These are phyloP conservation scores for Dalbergia cochinchinensis DNA, from an alignment of 306 rosid species.

Conservation along the genomic window DNA sequence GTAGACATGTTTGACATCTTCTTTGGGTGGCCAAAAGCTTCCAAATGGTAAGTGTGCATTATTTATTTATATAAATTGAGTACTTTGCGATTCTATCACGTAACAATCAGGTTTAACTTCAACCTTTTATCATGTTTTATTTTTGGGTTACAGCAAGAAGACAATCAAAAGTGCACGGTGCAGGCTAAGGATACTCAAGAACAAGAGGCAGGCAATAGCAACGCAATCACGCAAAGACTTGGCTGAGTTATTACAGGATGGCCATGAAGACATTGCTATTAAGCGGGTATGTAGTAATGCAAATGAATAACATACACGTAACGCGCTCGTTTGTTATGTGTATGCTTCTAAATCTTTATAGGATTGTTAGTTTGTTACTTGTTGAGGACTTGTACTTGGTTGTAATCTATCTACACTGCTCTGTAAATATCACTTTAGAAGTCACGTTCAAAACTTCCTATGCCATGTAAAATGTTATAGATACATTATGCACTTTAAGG, in stretches of 20 bases:
- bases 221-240: slow-evolving; percentile 63
- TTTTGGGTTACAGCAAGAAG: slow-evolving; percentile 64
- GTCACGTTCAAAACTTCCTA: too few relatives aligned
- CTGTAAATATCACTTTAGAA: too few relatives aligned
- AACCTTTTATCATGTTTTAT: neutral
- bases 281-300: slow-evolving; percentile 53
- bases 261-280: slow-evolving; percentile 60
- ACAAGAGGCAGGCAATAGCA: slow-evolving; percentile 62
- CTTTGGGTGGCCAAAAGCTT: slow-evolving; percentile 81
- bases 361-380: too few relatives aligned
- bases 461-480: too few relatives aligned
- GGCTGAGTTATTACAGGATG: slow-evolving; percentile 58
- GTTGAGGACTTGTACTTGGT: too few relatives aligned
- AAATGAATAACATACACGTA: neutral
- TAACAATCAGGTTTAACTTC: neutral
- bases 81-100: neutral
- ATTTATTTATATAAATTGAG: too few relatives aligned
- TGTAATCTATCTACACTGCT: neutral
- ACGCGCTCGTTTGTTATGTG: too few relatives aligned
- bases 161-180: slow-evolving; percentile 60
- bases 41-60: slow-evolving; percentile 60
- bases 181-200: slow-evolving; percentile 65
- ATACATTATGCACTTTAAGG: too few relatives aligned
- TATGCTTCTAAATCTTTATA: too few relatives aligned
- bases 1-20: slow-evolving; percentile 63